phyloP scores from a whole-genome alignment of 768 basidiomycete genomes.

The Auriscalpium vulgare region DNA sequence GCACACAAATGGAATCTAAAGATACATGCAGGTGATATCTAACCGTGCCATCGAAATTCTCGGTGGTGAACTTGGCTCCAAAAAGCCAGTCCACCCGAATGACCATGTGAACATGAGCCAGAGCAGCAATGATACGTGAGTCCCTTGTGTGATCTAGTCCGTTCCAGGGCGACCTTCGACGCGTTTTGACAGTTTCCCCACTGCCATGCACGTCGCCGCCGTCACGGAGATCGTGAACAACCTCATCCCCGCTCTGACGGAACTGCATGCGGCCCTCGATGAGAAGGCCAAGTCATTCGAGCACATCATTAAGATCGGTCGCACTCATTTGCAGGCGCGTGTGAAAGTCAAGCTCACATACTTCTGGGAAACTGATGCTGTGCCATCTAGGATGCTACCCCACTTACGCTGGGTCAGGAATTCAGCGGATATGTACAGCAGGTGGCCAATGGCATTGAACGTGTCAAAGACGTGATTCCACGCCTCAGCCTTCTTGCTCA shows the following conservation, averaged over 20 bases:
- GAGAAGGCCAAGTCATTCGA: conserved; percentile 79
- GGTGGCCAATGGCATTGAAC: conserved; percentile 80
- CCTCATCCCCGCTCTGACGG: conserved; percentile 78
- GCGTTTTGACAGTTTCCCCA: conserved; percentile 75
- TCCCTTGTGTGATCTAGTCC: conserved; percentile 7
- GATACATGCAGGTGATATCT: conserved; percentile 70
- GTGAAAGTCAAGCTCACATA: conserved; percentile 2
- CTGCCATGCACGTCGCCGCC: conserved; percentile 97
- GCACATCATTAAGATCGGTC: conserved; percentile 95
- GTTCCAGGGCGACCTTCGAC: background rate
- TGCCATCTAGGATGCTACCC: conserved; percentile 78
- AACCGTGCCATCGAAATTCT: conserved; percentile 97
- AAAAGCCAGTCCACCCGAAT: conserved; percentile 97
- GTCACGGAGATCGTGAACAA: conserved; percentile 77
- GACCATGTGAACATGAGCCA: conserved; percentile 99
- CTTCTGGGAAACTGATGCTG: background rate
- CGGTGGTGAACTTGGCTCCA: conserved; percentile 91
- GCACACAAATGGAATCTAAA: background rate
- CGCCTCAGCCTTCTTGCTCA: conserved; percentile 87
- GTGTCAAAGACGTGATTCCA: conserved; percentile 74
- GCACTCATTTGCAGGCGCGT: conserved; percentile 82
- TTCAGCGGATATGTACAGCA: conserved; percentile 98
- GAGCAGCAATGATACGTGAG: conserved; percentile 96
- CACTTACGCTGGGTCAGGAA: conserved; percentile 95
- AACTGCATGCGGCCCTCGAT: conserved; percentile 77